phyloP scores from a whole-genome alignment of 2,329 filamentous ascomycete genomes.

The Xylaria sp. region DNA sequence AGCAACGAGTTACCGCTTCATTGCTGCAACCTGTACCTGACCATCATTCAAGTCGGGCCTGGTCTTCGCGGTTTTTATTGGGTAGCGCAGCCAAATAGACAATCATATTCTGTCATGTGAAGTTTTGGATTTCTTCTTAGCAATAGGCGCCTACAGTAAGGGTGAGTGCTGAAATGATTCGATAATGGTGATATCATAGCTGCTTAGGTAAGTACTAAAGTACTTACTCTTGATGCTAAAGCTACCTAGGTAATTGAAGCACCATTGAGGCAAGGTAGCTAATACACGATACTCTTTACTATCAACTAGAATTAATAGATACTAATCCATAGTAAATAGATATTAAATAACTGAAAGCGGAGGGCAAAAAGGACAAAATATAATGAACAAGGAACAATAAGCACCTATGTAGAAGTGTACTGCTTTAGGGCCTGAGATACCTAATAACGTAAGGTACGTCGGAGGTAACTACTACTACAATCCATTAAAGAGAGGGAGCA shows the following conservation, averaged over 20 bases:
- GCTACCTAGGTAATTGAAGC: neutral
- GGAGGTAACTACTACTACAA: too few relatives aligned
- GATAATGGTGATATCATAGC: constrained; percentile 3
- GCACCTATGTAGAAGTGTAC: too few relatives aligned
- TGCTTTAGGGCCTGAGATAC: neutral
- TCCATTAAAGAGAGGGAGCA: neutral
- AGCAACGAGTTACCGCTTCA: constrained; percentile 26
- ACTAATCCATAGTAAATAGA: too few relatives aligned
- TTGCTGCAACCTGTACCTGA: neutral
- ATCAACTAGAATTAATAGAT: too few relatives aligned
- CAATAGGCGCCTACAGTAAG: neutral
- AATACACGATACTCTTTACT: too few relatives aligned
- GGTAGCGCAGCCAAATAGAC: neutral
- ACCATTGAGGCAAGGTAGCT: neutral
- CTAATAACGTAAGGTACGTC: too few relatives aligned
- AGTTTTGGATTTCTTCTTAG: neutral
- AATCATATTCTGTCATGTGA: neutral
- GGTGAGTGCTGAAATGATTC: neutral
- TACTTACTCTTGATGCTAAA: neutral
- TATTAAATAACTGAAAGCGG: too few relatives aligned
- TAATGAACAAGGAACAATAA: neutral
- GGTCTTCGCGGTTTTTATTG: neutral
- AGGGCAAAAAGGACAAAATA: neutral
- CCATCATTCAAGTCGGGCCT: neutral
- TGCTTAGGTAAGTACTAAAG: neutral